These are phyloP conservation scores for Vitis labrusca DNA, from an alignment of 164 flowering plant species.

Conservation along the genomic window DNA sequence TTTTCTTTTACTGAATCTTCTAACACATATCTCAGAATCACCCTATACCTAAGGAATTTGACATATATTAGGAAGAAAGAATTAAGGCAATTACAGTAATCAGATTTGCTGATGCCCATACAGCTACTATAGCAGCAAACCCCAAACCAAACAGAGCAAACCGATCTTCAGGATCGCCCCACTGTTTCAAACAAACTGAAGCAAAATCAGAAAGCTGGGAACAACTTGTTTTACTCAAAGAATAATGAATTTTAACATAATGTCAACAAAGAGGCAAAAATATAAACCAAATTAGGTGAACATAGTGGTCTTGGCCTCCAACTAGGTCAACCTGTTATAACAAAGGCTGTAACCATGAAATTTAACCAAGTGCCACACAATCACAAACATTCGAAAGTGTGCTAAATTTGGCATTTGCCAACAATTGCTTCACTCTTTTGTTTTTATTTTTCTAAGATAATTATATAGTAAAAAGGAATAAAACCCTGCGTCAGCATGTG, in stretches of 20 bases:
- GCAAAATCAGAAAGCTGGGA: constrained; percentile 4
- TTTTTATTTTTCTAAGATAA: too few relatives aligned
- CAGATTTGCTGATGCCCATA: constrained; percentile 81
- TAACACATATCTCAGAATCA: too few relatives aligned
- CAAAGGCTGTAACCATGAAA: background rate
- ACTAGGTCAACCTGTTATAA: background rate
- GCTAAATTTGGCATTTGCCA: too few relatives aligned
- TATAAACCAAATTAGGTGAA: background rate
- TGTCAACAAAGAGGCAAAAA: background rate
- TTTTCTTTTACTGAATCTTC: too few relatives aligned
- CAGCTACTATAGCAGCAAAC: constrained; percentile 61
- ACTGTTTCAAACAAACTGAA: constrained; percentile 42
- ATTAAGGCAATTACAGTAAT: constrained; percentile 45
- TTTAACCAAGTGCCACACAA: background rate
- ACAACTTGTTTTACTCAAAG: background rate
- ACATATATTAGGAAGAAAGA: background rate
- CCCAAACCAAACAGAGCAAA: constrained; percentile 77
- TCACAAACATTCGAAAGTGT: too few relatives aligned
- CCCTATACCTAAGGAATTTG: too few relatives aligned
- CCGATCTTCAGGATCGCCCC: constrained; percentile 87
- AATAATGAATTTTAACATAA: background rate
- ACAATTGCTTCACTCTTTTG: too few relatives aligned
- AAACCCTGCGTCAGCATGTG: background rate
- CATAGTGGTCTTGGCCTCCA: background rate
- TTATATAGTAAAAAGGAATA: too few relatives aligned